Evolutionary conservation across 805 yeast species (phyloP), one percentile per base, ranked within the genome.

Genomic region (Ogataea thermomethanolica): DNA sequence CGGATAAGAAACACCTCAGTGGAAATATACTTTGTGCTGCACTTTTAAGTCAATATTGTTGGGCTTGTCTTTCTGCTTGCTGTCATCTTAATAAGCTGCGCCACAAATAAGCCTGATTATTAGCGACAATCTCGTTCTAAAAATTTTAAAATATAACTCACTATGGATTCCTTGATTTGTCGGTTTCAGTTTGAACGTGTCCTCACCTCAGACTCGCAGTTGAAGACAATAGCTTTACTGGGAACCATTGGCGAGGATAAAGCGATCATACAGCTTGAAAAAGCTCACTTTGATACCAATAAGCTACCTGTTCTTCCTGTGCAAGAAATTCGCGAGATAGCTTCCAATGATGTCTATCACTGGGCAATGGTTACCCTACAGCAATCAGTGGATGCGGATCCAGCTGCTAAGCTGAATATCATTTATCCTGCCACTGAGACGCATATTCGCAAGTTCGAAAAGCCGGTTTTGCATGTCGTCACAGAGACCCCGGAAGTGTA

Each of bases 351-450:
- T 52, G 79, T 90, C 1, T 91, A 91, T 56, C 73, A 73, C 46
- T 91, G 98, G 97, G 86, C 87, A 10, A 59, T 75, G 33, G 76
- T 76, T 1, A 59, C 73, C 1, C 48, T 83, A 29, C 50, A 51
- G 3, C 81, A 77, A 46, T 66, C 71, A 34, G 44, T 78, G n/a
- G 66, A 64, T 0, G 48, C 51, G 0, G 51, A 51, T 4, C 86
- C 95, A 1, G 72, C 79, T 1, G 81, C 81, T 11, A 89, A 90
- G 55, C 52, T 87, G 40, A 88, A 83, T 50, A 51, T 91, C 41
- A 80, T 91, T 20, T 88, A 77, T 59, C 99, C 99, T 1, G 98
- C 98, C 0, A 84, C 96, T 0, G 80, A 78, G 34, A 76, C 81
- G 3, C 99, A 93, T 58, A 79, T 93, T 33, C 73, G 72, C 33